Evolutionary conservation across 2,329 filamentous ascomycete species (phyloP).

Genomic region (Seiridium cupressi): DNA sequence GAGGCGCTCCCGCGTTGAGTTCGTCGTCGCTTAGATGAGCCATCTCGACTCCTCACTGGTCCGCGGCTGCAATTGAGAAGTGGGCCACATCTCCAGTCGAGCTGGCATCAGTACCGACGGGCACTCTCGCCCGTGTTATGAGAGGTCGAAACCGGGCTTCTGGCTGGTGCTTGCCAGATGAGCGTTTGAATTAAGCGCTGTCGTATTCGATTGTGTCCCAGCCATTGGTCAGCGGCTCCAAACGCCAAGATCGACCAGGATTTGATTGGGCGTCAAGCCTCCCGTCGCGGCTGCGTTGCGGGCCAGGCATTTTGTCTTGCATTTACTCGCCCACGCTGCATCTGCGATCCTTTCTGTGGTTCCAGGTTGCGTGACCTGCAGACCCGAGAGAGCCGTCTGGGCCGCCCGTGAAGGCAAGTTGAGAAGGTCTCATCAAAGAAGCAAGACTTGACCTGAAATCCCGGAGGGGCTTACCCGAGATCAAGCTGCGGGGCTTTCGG

Average conservation of each 20-base stretch:
- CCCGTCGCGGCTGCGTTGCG: conserved; percentile 24
- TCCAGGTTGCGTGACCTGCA: background rate
- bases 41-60: conserved; percentile 20
- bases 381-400: background rate
- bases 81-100: background rate
- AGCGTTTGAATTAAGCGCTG: conserved; percentile 30
- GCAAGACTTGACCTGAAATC: too few relatives aligned
- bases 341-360: background rate
- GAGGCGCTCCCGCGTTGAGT: conserved; percentile 10
- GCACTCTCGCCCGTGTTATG: conserved; percentile 21
- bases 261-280: conserved; percentile 24
- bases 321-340: conserved; percentile 1
- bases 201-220: conserved; percentile 9
- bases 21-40: conserved; percentile 10
- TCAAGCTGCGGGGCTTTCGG: too few relatives aligned
- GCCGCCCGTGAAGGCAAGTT: background rate
- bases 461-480: too few relatives aligned
- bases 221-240: conserved; percentile 19
- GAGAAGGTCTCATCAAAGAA: background rate
- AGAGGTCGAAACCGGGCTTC: conserved; percentile 21
- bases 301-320: conserved; percentile 7
- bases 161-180: conserved; percentile 26
- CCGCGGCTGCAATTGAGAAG: conserved; percentile 3
- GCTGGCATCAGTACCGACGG: conserved; percentile 10
- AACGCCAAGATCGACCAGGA: conserved; percentile 17